A percentile compares a stretch with the other conserved stretches of the same genome.
phyloP scores from a whole-genome alignment of 1,284 basidiomycete species.

The Fomitopsis palustris region DNA sequence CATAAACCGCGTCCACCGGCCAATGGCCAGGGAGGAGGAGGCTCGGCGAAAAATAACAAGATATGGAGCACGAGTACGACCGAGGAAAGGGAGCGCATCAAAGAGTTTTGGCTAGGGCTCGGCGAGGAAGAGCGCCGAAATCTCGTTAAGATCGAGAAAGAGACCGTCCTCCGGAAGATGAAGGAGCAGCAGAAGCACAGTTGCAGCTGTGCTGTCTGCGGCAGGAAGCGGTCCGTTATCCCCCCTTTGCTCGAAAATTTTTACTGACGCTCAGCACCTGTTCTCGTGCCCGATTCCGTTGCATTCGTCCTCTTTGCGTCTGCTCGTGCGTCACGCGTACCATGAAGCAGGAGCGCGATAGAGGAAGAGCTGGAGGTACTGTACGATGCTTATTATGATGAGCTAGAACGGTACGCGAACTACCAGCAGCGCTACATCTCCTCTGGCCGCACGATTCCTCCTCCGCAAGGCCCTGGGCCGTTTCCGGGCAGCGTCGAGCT shows the following conservation, averaged over 20 bases:
- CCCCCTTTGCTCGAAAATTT: constrained; percentile 25
- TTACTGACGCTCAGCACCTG: constrained; percentile 33
- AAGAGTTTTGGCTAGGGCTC: constrained; percentile 94
- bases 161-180: constrained; percentile 96
- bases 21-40: constrained; percentile 22
- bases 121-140: constrained; percentile 85
- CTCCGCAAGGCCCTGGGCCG: constrained; percentile 93
- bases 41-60: constrained; percentile 52
- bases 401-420: constrained; percentile 97
- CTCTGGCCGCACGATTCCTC: constrained; percentile 81
- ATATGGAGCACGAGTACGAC: constrained; percentile 88
- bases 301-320: constrained; percentile 16
- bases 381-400: constrained; percentile 99
- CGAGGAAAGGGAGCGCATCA: constrained; percentile 95
- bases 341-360: constrained; percentile 76
- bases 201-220: constrained; percentile 95
- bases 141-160: constrained; percentile 95
- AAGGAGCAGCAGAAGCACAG: constrained; percentile 98
- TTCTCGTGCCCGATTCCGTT: constrained; percentile 14
- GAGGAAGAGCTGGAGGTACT: constrained; percentile 99
- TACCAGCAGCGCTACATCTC: constrained; percentile 93
- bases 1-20: constrained; percentile 46
- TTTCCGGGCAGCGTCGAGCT: constrained; percentile 98
- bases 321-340: constrained; percentile 9
- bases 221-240: constrained; percentile 78